A percentile compares a stretch with the other conserved stretches of the same genome.
These are phyloP conservation scores for Knufia fluminis DNA, from an alignment of 2,329 filamentous ascomycete species.

Conservation along the genomic window DNA sequence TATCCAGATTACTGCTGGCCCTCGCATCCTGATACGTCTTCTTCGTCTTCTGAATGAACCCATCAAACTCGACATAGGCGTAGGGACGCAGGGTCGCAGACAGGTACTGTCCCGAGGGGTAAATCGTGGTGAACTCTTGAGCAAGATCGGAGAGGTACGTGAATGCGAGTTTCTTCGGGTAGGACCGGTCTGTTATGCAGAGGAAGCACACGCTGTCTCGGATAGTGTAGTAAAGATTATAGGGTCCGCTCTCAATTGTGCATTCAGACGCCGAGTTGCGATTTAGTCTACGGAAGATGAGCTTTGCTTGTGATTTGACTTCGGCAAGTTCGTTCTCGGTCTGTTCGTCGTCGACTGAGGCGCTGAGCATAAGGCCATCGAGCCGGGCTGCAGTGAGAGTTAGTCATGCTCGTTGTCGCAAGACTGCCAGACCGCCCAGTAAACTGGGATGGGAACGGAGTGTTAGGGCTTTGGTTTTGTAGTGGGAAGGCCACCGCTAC, in stretches of 20 bases:
- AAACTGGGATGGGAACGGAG: too few species aligned
- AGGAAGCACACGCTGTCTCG: conserved; percentile 77
- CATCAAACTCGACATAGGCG: conserved; percentile 96
- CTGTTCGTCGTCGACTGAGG: conserved; percentile 82
- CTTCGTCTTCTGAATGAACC: conserved; percentile 87
- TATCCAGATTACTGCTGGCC: conserved; percentile 84
- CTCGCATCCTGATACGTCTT: conserved; percentile 88
- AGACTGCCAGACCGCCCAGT: too few species aligned
- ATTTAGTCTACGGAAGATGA: conserved; percentile 78
- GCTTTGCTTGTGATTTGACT: conserved; percentile 82
- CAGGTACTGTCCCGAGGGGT: conserved; percentile 64
- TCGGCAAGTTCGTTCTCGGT: conserved; percentile 70
- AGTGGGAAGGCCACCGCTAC: too few species aligned
- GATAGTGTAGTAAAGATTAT: conserved; percentile 83
- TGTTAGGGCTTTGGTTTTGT: too few species aligned
- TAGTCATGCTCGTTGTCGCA: neutral
- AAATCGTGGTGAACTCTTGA: conserved; percentile 81
- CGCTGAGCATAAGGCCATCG: conserved; percentile 77
- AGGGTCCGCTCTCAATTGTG: conserved; percentile 75
- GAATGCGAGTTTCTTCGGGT: conserved; percentile 96
- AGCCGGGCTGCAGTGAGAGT: neutral
- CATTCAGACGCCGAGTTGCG: conserved; percentile 85
- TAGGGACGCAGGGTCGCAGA: conserved; percentile 73
- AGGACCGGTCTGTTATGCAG: conserved; percentile 84
- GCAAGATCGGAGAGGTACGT: conserved; percentile 92